phyloP scores from a whole-genome alignment of 306 rosid species.

The Trifolium fragiferum region DNA sequence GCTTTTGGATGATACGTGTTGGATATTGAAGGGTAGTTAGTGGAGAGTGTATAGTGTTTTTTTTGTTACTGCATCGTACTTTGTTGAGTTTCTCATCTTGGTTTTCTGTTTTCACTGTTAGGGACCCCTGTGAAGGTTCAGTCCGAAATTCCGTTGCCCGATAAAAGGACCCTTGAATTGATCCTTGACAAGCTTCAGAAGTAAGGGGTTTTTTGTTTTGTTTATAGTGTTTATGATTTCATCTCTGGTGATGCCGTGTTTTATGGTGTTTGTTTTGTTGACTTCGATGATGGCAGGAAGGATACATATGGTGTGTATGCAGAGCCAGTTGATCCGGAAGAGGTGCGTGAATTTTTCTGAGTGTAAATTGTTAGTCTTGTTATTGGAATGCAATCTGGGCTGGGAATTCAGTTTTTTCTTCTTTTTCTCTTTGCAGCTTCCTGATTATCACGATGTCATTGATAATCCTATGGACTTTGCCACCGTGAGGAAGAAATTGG shows the following conservation, averaged over 20 bases:
- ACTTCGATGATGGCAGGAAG: slow-evolving; percentile 73
- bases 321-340: slow-evolving; percentile 98
- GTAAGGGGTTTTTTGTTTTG: slow-evolving; percentile 52
- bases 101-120: slow-evolving; percentile 44
- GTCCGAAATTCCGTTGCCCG: slow-evolving; percentile 71
- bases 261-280: slow-evolving; percentile 29
- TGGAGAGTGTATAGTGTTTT: slow-evolving; percentile 1
- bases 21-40: not conserved
- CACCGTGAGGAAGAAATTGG: slow-evolving; percentile 84
- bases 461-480: slow-evolving; percentile 97
- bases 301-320: slow-evolving; percentile 96
- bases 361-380: slow-evolving; percentile 23
- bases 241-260: slow-evolving; percentile 16
- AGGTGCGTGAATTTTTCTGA: slow-evolving; percentile 57
- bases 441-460: slow-evolving; percentile 91
- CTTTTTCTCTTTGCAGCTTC: slow-evolving; percentile 69
- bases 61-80: not conserved
- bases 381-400: slow-evolving; percentile 37
- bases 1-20: not conserved
- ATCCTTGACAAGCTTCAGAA: slow-evolving; percentile 96
- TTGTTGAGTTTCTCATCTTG: slow-evolving; percentile 35
- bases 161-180: slow-evolving; percentile 86
- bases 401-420: slow-evolving; percentile 34
- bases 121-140: slow-evolving; percentile 71
- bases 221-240: not conserved